Percentiles rank a stretch among this genome's conserved stretches.
phyloP scores from a whole-genome alignment of 768 basidiomycete species.

The Rhodocollybia butyracea region DNA sequence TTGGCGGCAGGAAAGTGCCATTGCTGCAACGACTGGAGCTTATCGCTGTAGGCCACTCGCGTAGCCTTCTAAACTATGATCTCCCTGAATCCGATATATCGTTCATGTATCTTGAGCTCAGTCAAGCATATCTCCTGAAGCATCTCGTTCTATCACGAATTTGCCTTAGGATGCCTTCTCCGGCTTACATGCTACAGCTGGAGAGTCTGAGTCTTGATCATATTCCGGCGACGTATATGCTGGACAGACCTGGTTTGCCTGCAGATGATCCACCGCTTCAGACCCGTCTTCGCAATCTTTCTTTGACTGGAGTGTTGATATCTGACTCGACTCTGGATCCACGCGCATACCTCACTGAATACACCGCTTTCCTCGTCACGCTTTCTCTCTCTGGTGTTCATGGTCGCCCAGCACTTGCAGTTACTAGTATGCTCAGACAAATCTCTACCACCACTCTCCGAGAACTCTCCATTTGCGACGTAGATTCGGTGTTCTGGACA shows the following conservation, averaged over 20 bases:
- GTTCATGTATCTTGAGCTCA: neutral
- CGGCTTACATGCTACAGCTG: neutral
- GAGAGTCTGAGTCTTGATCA: neutral
- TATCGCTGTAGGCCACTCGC: neutral
- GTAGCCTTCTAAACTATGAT: neutral
- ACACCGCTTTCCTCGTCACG: conserved; percentile 1
- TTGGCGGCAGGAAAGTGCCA: neutral
- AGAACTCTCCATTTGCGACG: neutral
- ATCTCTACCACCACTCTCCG: neutral
- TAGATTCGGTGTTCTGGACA: conserved; percentile 1
- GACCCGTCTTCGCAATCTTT: neutral
- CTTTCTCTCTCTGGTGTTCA: too few species aligned
- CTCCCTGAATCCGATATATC: neutral
- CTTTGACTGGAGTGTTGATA: neutral
- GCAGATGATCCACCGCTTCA: neutral
- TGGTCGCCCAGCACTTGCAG: neutral
- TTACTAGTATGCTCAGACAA: neutral
- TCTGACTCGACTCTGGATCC: neutral
- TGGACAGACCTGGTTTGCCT: neutral
- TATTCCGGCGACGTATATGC: neutral
- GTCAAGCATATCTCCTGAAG: neutral
- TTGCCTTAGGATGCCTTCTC: neutral
- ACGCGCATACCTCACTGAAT: neutral
- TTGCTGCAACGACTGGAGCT: neutral
- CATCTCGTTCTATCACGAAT: neutral